Conservation (phyloP, 2,329 filamentous ascomycete genomes). For the Tolypocladium sp. region DNA sequence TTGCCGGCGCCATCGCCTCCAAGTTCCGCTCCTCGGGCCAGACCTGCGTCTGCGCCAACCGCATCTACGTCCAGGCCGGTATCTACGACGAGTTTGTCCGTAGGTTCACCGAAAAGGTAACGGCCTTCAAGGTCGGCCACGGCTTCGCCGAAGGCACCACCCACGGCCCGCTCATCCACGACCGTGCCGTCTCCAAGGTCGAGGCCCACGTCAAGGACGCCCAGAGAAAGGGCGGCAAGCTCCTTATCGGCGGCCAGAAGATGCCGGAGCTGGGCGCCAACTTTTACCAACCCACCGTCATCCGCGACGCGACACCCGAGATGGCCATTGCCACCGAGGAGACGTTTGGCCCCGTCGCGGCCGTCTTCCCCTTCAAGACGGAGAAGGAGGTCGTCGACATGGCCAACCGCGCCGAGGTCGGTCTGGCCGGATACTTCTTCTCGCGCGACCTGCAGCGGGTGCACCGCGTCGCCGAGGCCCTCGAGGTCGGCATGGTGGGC, state of each 20-base stretch:
- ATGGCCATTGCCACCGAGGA: slow-evolving; percentile 85
- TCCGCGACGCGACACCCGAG: slow-evolving; percentile 74
- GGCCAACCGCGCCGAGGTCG: slow-evolving; percentile 77
- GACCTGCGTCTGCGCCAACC: slow-evolving; percentile 87
- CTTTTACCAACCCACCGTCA: slow-evolving; percentile 85
- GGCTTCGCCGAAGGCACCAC: slow-evolving; percentile 64
- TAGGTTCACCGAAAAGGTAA: slow-evolving; percentile 63
- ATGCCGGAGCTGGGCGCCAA: slow-evolving; percentile 68
- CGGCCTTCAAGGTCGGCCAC: slow-evolving; percentile 64
- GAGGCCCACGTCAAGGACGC: slow-evolving; percentile 74
- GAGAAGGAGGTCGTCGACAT: slow-evolving; percentile 81
- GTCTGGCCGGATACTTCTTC: slow-evolving; percentile 92
- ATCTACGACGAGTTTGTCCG: slow-evolving; percentile 68
- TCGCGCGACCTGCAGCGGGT: slow-evolving; percentile 53
- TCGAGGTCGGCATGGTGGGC: slow-evolving; percentile 83
- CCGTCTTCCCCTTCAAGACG: slow-evolving; percentile 77
- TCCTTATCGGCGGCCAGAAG: slow-evolving; percentile 67
- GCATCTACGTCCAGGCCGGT: slow-evolving; percentile 68
- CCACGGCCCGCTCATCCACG: slow-evolving; percentile 79
- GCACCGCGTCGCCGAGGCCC: slow-evolving; percentile 53
- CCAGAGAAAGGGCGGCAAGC: slow-evolving; percentile 63
- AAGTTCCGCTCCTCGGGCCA: slow-evolving; percentile 95
- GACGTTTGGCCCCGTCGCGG: slow-evolving; percentile 91
- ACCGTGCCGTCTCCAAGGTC: slow-evolving; percentile 71
- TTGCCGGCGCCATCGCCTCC: slow-evolving; percentile 70